A percentile compares a stretch with the other conserved stretches of the same genome.
phyloP scores from a whole-genome alignment of 2,329 filamentous ascomycete genomes.

The Septoria petroselini region DNA sequence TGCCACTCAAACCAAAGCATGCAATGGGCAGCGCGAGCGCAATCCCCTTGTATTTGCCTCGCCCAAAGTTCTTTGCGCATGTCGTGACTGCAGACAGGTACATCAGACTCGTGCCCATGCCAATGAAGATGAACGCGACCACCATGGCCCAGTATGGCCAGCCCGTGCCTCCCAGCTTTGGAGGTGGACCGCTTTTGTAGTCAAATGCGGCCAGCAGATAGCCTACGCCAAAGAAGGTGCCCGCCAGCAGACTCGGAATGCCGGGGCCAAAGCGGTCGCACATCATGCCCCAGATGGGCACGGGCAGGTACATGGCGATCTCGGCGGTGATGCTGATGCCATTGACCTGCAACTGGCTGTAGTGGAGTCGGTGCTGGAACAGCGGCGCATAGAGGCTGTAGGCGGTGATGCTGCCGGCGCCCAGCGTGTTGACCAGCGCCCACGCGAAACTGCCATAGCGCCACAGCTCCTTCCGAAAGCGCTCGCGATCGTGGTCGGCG shows the following conservation, averaged over 20 bases:
- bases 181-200: conserved; percentile 61
- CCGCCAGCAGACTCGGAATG: conserved; percentile 69
- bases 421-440: conserved; percentile 65
- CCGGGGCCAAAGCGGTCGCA: conserved; percentile 86
- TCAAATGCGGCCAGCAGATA: conserved; percentile 80
- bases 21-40: conserved; percentile 89
- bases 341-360: conserved; percentile 90
- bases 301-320: conserved; percentile 86
- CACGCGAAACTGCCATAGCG: conserved; percentile 58
- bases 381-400: conserved; percentile 92
- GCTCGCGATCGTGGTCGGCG: conserved; percentile 55
- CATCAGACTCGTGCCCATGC: conserved; percentile 80
- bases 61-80: conserved; percentile 96
- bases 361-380: conserved; percentile 80
- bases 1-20: conserved; percentile 85
- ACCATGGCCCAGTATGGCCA: conserved; percentile 83
- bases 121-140: conserved; percentile 76
- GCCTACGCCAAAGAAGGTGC: conserved; percentile 70
- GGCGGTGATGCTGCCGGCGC: conserved; percentile 85
- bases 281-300: conserved; percentile 82
- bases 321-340: conserved; percentile 82
- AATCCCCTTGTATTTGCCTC: conserved; percentile 79
- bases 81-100: conserved; percentile 90
- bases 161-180: conserved; percentile 51
- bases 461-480: conserved; percentile 52